Evolutionary conservation across 805 yeast species (phyloP).

Genomic region (Zygotorulaspora danielsina): DNA sequence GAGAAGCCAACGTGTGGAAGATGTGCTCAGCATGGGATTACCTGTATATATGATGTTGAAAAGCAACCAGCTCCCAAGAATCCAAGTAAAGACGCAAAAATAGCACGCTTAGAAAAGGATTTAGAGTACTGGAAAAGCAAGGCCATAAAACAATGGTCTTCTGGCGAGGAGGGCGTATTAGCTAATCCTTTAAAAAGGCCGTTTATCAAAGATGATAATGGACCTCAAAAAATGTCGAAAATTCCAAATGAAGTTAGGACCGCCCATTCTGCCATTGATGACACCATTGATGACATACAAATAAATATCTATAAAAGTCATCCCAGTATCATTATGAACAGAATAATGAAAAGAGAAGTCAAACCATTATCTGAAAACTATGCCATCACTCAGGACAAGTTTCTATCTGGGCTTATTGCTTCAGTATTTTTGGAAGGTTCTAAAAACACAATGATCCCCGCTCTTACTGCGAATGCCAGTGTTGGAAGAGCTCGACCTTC

Average conservation of each 20-base stretch:
- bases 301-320: conserved; percentile 28
- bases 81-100: conserved; percentile 32
- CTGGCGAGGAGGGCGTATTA: background rate
- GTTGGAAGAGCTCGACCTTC: conserved; percentile 29
- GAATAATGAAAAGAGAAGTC: conserved; percentile 32
- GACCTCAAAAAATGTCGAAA: background rate
- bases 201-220: background rate
- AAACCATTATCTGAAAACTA: conserved; percentile 35
- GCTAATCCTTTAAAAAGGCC: conserved; percentile 3
- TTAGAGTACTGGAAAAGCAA: conserved; percentile 33
- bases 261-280: background rate
- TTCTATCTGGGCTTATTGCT: conserved; percentile 28
- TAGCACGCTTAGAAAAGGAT: conserved; percentile 31
- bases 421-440: conserved; percentile 30
- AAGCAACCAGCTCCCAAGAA: conserved; percentile 32
- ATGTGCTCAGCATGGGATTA: conserved; percentile 27
- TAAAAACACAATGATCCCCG: conserved; percentile 31
- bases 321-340: conserved; percentile 31
- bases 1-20: conserved; percentile 32
- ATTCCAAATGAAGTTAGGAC: background rate
- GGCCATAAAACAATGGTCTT: conserved; percentile 13
- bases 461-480: conserved; percentile 26
- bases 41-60: conserved; percentile 34
- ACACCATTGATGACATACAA: conserved; percentile 15
- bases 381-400: conserved; percentile 30